Evolutionary conservation across 768 basidiomycete genomes (phyloP), one percentile per base, ranked within the genome.

Genomic region (Trametes maxima): DNA sequence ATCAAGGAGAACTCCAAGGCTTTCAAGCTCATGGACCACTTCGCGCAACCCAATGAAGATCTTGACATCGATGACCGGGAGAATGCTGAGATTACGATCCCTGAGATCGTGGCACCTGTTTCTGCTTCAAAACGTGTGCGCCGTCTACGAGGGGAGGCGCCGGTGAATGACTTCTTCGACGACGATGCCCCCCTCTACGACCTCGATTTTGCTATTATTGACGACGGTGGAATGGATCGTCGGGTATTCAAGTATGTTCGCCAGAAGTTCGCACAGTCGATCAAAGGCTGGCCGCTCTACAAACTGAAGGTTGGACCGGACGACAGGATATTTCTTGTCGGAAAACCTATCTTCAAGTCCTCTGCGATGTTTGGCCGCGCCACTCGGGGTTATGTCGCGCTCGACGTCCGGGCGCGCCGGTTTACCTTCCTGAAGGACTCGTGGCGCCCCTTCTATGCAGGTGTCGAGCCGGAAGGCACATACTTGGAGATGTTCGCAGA

Each of bases 401-500:
- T 46, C 48, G 59, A 66, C 43, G 22, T 60, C 37, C 3, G 4
- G 21, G 33, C 37, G 17, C 24, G 47, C 14, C 37, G 47, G 14
- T 54, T 66, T 19, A 58, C 54, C 24, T 66, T 60, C 40, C 22
- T 66, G 25, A 63, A 63, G 55, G 65, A 66, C 54, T 52, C 49
- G 6, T 66, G 65, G 65, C 43, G 61, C 7, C 40, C 40, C 1
- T 54, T 14, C 37, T 56, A 54, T 7, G 13, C 4, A 2, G 51
- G 13, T 17, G 36, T 55, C 11, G 25, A 45, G 13, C 36, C 37
- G 6, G 65, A 66, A 25, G 55, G 62, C 8, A 45, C 52, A n/a
- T 57, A 60, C 5, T 45, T 59, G 35, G 6, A 16, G 21, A 14
- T 22, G 10, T 44, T 66, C 33, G 45, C 46, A 19, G 6, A 28